Conservation (phyloP, 495 filamentous ascomycete species). For the Tuber calosporum region DNA sequence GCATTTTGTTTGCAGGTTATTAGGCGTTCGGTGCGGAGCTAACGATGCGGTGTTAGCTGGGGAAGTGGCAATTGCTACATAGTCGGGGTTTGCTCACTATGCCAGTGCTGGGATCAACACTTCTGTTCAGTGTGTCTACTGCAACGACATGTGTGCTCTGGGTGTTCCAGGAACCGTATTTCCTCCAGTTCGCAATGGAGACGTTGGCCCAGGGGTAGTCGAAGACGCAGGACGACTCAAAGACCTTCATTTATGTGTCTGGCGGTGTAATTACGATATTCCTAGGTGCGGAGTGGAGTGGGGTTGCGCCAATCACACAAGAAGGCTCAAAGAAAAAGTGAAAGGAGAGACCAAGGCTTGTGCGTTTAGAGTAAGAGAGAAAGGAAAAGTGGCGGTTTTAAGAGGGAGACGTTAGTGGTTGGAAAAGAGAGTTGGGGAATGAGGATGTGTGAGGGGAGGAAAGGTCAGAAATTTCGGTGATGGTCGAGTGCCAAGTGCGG, state of each 20-base stretch:
- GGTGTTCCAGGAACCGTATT: constrained; percentile 98
- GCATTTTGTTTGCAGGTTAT: constrained; percentile 89
- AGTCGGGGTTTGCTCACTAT: constrained; percentile 54
- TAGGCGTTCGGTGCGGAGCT: constrained; percentile 90
- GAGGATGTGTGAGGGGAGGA: too few relatives aligned
- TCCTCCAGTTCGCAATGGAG: constrained; percentile 97
- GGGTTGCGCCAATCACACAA: background rate
- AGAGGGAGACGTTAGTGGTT: too few relatives aligned
- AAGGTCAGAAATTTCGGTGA: too few relatives aligned
- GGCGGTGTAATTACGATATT: background rate
- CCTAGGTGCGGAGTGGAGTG: background rate
- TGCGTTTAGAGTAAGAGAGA: too few relatives aligned
- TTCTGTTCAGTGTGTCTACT: constrained; percentile 81
- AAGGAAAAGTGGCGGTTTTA: too few relatives aligned
- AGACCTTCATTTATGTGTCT: constrained; percentile 72
- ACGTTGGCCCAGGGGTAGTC: constrained; percentile 98
- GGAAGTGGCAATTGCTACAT: background rate
- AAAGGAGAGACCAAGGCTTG: background rate
- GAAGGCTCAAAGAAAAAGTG: background rate
- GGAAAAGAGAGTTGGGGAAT: too few relatives aligned
- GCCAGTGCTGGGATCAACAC: constrained; percentile 71
- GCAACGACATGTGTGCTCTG: constrained; percentile 87
- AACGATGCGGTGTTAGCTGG: background rate
- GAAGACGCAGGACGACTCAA: constrained; percentile 78
- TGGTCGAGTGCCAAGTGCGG: too few relatives aligned